Evolutionary conservation across 352 stramenopile genomes (phyloP).

Genomic region (Globisporangium barbulae): DNA sequence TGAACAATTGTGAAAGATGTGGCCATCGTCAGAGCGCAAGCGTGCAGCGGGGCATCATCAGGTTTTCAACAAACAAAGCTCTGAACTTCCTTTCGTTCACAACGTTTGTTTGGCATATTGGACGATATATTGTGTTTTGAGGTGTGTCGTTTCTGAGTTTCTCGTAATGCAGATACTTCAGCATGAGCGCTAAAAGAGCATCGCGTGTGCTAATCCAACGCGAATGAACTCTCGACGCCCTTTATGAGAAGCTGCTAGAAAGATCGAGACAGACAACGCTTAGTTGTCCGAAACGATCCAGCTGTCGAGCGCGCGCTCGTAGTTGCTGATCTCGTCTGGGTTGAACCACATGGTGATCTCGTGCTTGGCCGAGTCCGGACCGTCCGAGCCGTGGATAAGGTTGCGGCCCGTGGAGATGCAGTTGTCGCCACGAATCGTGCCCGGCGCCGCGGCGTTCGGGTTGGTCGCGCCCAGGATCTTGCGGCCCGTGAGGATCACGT

Average conservation of each 20-base stretch:
- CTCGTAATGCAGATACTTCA: too few species aligned
- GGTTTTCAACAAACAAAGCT: not conserved
- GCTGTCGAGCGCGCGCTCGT: slow-evolving; percentile 79
- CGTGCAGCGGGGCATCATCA: not conserved
- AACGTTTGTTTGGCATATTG: not conserved
- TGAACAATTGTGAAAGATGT: not conserved
- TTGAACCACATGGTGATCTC: slow-evolving; percentile 95
- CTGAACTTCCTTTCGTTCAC: not conserved
- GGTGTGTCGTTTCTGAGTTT: not conserved
- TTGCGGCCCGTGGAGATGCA: slow-evolving; percentile 91
- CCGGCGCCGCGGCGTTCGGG: slow-evolving; percentile 91
- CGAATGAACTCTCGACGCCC: not conserved
- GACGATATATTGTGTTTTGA: not conserved
- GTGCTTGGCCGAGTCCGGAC: slow-evolving; percentile 88
- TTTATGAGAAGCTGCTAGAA: not conserved
- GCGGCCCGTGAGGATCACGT: slow-evolving; percentile 93
- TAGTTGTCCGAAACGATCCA: slow-evolving; percentile 91
- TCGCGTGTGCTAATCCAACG: too few species aligned
- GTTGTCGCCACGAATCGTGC: slow-evolving; percentile 94
- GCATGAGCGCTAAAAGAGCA: too few species aligned
- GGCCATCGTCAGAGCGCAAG: not conserved
- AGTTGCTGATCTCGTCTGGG: slow-evolving; percentile 90
- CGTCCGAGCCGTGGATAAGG: slow-evolving; percentile 92
- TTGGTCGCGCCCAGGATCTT: slow-evolving; percentile 96
- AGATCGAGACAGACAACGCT: slow-evolving; percentile 8